phyloP scores from a whole-genome alignment of 148 eudicot genomes.

The Vaccinium corymbosum region DNA sequence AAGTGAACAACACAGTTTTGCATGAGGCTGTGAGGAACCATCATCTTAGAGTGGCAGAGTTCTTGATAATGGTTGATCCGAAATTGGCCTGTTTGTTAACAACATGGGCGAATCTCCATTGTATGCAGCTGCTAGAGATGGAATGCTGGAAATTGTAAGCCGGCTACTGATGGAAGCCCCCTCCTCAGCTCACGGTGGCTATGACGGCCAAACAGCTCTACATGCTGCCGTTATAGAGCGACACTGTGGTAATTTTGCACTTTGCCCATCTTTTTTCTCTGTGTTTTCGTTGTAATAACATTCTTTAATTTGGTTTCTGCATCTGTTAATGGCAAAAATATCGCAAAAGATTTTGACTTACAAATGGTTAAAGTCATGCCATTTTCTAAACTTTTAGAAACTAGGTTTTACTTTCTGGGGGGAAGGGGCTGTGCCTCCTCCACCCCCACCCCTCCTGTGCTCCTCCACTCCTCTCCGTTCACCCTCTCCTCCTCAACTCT shows the following conservation, averaged over 20 bases:
- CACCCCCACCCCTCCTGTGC: too few relatives aligned
- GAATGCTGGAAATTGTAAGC: neutral
- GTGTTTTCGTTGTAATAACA: neutral
- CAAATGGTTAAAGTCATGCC: neutral
- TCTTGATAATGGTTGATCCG: neutral
- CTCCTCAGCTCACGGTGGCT: neutral
- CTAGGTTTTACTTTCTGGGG: too few relatives aligned
- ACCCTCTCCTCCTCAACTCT: too few relatives aligned
- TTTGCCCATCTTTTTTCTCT: neutral
- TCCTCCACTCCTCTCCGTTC: too few relatives aligned
- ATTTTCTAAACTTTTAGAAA: neutral
- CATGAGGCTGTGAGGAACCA: conserved; percentile 8
- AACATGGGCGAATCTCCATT: neutral
- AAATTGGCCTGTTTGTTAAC: neutral
- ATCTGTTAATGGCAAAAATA: neutral
- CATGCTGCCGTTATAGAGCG: neutral
- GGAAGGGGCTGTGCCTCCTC: too few relatives aligned
- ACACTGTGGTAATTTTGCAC: neutral
- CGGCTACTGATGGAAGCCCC: neutral
- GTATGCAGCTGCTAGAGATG: neutral
- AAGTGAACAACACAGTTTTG: neutral
- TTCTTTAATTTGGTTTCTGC: neutral
- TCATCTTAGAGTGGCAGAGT: neutral
- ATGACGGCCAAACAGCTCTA: neutral
- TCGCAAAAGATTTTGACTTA: neutral